Base-by-base conservation (phyloP, 345 rosid species). In the Gossypium mustelinum region DNA sequence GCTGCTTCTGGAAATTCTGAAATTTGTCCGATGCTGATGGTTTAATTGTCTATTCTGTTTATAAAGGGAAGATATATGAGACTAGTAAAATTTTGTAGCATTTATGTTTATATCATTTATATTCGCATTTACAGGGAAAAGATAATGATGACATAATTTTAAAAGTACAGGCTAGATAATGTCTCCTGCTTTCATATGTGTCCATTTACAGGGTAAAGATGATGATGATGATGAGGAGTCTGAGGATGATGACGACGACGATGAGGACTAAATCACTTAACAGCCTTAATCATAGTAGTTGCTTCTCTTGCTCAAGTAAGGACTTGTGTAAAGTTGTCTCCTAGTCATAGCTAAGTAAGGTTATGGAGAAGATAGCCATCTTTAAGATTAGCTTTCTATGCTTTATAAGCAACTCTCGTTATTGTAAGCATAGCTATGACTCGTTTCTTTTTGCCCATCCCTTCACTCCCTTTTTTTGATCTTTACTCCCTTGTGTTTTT, bases 181-280 rank as follows among this genome's bases (percentile, higher is more conserved):
- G 6, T 52, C 57, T 16, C 57, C 18, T 52, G 44, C 22, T 68
- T 66, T 72, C 48, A 51, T 44, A n/a, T 11, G 13, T 67, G 68
- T 65, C 58, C 56, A 43, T 71, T 60, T 70, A 5, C 81, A 89
- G 90, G 93, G 81, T 47, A 89, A 89, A 68, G 87, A 84, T 43
- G 90, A 72, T 2, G 83, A 77, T 2, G 83, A 76, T 9, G 87
- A 61, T 14, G 79, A 79, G 14, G 79, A 80, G 0, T 83, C 87
- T 11, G 91, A 78, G 0, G 87, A 82, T 14, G 83, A 72, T 2
- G 83, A 77, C 1, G 83, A 76, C 6, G 87, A 61, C 11, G 78
- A 83, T 60, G 79, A 79, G n/a, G 79, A 85, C 61, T 83, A 78
- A 65, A 65, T 65, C 27, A 56, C 56, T 20, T 41, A 7, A 34